Percentiles rank a stretch among this genome's conserved stretches.
Evolutionary conservation across 2,329 filamentous ascomycete genomes (phyloP).

Genomic region (Fusarium sp.): DNA sequence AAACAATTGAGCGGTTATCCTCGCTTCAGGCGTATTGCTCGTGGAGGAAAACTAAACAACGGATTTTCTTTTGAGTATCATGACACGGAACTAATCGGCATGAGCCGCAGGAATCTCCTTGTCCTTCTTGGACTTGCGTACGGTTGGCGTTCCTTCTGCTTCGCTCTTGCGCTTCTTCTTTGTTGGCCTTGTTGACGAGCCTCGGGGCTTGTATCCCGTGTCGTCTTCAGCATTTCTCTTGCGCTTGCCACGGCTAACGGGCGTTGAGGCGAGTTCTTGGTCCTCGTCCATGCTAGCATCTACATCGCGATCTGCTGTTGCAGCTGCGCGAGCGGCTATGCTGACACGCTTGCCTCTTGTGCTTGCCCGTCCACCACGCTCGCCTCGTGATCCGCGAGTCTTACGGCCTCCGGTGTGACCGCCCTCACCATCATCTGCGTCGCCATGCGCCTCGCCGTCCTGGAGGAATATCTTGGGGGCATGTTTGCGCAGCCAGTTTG

Average conservation of each 20-base stretch:
- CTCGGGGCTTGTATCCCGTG: slow-evolving; percentile 69
- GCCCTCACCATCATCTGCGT: slow-evolving; percentile 54
- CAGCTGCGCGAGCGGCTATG: slow-evolving; percentile 41
- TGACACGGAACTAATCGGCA: slow-evolving; percentile 49
- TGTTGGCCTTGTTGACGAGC: slow-evolving; percentile 63
- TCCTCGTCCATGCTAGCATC: slow-evolving; percentile 59
- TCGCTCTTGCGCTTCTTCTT: slow-evolving; percentile 73
- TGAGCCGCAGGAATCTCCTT: slow-evolving; percentile 39
- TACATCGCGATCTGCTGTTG: slow-evolving; percentile 47
- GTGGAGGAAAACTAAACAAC: neutral
- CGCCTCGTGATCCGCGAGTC: slow-evolving; percentile 51
- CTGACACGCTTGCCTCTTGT: slow-evolving; percentile 55
- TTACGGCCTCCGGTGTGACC: slow-evolving; percentile 52
- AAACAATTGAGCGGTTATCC: slow-evolving; percentile 12
- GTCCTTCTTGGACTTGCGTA: slow-evolving; percentile 55
- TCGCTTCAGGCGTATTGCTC: slow-evolving; percentile 4
- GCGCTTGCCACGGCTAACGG: slow-evolving; percentile 57
- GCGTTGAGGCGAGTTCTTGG: slow-evolving; percentile 51
- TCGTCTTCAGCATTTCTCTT: slow-evolving; percentile 71
- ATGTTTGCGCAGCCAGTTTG: slow-evolving; percentile 93
- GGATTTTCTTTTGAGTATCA: neutral
- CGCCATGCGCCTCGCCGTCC: slow-evolving; percentile 65
- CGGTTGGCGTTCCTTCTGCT: slow-evolving; percentile 53
- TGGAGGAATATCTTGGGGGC: slow-evolving; percentile 88
- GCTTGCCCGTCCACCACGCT: slow-evolving; percentile 56